Evolutionary conservation across 148 eudicot genomes (phyloP), one percentile per base, ranked within the genome.

Genomic region (Hydrangea macrophylla): DNA sequence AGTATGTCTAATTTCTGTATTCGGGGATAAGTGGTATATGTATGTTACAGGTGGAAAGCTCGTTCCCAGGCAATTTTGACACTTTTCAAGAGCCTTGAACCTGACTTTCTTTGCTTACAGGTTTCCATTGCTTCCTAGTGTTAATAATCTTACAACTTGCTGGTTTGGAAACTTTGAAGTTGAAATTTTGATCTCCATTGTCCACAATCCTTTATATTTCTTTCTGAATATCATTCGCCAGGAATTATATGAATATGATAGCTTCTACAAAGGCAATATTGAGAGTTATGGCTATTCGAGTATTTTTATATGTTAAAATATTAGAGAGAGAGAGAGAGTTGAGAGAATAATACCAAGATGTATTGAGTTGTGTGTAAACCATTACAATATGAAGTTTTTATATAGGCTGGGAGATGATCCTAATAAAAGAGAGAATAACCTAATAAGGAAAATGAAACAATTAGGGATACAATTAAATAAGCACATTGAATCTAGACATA

Each of bases 221-320:
- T 25, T 23, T 24, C 42, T 53, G 62, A n/a, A 58, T 28, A 53
- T 39, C 50, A 55, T 63, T 54, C 40, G 28, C 54, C 77, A 93
- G 98, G 98, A 93, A 82, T 70, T 93, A 69, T 96, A 93, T 76
- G 96, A 93, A 71, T 90, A 93, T 71, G 90, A 93, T 70, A 79
- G 70, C 60, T 93, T 93, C 65, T 93, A 93, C 70, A 88, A 65
- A 74, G 80, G 45, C 44, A 85, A 75, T 61, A 69, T 90, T 74
- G 86, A 86, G 83, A 79, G 24, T 30, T 62, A 69, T 65, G 96
- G 95, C 65, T 93, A 93, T 79, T 76, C 87, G 57, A 85, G 98
- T 71, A 78, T 88, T 62, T 90, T n/a, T n/a, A n/a, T n/a, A n/a
- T n/a, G n/a, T n/a, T n/a, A n/a, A n/a, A n/a, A n/a, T n/a, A n/a